Percentiles rank a stretch among this genome's conserved stretches.
phyloP scores from a whole-genome alignment of 345 rosid species.

The Raphanus raphanistrum region DNA sequence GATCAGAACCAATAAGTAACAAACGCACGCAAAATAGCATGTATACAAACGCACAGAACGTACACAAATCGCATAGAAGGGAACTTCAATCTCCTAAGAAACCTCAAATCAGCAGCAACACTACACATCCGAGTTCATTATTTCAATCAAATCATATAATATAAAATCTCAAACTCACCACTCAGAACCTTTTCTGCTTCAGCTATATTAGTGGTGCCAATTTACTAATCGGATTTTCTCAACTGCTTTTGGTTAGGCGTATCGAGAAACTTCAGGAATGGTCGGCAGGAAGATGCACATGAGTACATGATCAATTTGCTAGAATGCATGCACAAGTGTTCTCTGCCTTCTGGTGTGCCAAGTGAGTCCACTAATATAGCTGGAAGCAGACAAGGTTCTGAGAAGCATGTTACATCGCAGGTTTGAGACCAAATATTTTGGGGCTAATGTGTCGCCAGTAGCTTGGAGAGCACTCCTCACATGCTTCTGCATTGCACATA shows the following conservation, averaged over 20 bases:
- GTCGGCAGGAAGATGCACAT: constrained; percentile 95
- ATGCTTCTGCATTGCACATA: constrained; percentile 97
- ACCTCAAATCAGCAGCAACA: too few species aligned
- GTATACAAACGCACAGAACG: too few species aligned
- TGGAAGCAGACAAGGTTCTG: constrained; percentile 8
- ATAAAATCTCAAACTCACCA: too few species aligned
- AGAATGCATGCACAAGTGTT: constrained; percentile 97
- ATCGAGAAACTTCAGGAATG: constrained; percentile 75
- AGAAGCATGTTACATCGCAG: constrained; percentile 71
- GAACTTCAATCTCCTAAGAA: too few species aligned
- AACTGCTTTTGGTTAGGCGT: constrained; percentile 60
- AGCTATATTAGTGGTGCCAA: too few species aligned
- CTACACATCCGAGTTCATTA: too few species aligned
- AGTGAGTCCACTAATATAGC: constrained; percentile 64
- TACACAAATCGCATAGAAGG: too few species aligned
- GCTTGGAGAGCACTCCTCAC: constrained; percentile 78
- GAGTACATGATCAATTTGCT: constrained; percentile 95
- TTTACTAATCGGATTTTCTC: constrained; percentile 32
- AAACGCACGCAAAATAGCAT: too few species aligned
- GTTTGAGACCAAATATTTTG: constrained; percentile 86
- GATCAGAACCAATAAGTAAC: too few species aligned
- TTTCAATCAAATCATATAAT: too few species aligned
- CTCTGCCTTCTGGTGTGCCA: constrained; percentile 92
- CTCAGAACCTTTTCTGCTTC: too few species aligned
- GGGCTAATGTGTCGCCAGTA: constrained; percentile 70